A percentile compares a stretch with the other conserved stretches of the same genome.
phyloP scores from a whole-genome alignment of 2,329 filamentous ascomycete genomes.

The Paradendryphiella salina region DNA sequence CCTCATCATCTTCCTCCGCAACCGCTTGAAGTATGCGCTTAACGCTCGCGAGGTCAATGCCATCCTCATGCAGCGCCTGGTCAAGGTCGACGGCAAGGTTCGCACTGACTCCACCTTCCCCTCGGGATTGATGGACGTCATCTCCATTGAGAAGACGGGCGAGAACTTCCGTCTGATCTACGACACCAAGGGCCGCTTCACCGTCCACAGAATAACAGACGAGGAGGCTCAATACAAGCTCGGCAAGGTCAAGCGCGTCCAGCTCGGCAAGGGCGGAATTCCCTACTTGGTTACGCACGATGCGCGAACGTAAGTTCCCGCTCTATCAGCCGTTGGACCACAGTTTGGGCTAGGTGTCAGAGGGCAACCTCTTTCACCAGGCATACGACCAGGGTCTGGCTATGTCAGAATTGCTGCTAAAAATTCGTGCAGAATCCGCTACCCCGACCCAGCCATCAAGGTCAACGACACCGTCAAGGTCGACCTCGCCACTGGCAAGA shows the following conservation, averaged over 20 bases:
- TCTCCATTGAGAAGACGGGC: slow-evolving; percentile 99
- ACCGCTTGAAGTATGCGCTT: slow-evolving; percentile 98
- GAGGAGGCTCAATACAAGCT: slow-evolving; percentile 99
- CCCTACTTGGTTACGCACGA: slow-evolving; percentile 99
- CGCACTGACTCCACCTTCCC: slow-evolving; percentile 98
- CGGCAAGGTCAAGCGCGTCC: slow-evolving; percentile 99
- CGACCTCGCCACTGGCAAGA: slow-evolving; percentile 94
- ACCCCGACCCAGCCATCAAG: slow-evolving; percentile 97
- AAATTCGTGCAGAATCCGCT: slow-evolving; percentile 77
- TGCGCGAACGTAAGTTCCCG: slow-evolving; percentile 99
- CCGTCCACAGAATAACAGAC: slow-evolving; percentile 97
- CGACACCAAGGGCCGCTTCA: slow-evolving; percentile 99
- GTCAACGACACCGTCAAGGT: slow-evolving; percentile 99
- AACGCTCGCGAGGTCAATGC: slow-evolving; percentile 97
- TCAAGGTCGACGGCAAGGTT: slow-evolving; percentile 99
- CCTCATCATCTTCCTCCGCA: slow-evolving; percentile 79
- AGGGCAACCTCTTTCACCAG: slow-evolving; percentile 67
- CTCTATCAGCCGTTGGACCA: slow-evolving; percentile 99
- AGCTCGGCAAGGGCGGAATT: slow-evolving; percentile 99
- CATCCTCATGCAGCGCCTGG: slow-evolving; percentile 98
- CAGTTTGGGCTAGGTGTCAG: slow-evolving; percentile 46
- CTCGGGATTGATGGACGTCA: slow-evolving; percentile 99
- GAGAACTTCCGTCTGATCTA: slow-evolving; percentile 99
- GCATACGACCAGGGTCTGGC: slow-evolving; percentile 99
- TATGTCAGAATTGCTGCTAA: slow-evolving; percentile 53